These are phyloP conservation scores for Alloteropsis angusta DNA, from an alignment of 202 grass and related monocot species.

Conservation along the genomic window DNA sequence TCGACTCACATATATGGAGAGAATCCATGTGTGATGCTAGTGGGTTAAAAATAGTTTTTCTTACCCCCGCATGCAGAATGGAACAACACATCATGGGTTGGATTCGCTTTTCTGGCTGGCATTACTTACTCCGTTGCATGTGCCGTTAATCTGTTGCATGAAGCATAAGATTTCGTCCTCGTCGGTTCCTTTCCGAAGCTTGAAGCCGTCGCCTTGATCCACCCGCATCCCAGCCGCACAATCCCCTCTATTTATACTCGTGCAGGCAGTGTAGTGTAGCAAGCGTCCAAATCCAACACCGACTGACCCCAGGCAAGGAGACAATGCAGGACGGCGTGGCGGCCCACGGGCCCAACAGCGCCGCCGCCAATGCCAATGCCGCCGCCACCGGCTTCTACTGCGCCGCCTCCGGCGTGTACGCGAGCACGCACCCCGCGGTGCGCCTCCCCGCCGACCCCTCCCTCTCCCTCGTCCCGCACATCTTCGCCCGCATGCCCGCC, in stretches of 20 bases:
- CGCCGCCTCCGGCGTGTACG: slow-evolving; percentile 49
- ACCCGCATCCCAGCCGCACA: not conserved
- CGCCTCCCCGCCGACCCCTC: slow-evolving; percentile 38
- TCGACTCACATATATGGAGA: too few species aligned
- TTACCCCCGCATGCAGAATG: not conserved
- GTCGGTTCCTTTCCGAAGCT: not conserved
- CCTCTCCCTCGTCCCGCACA: slow-evolving; percentile 58
- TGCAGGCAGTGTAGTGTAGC: not conserved
- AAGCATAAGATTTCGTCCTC: not conserved
- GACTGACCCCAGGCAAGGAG: not conserved
- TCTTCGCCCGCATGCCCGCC: slow-evolving; percentile 44
- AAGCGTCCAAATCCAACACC: too few species aligned
- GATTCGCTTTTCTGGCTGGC: not conserved
- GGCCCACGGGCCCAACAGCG: not conserved
- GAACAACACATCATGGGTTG: not conserved
- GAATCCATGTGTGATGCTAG: too few species aligned
- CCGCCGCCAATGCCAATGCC: not conserved
- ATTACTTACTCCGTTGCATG: not conserved
- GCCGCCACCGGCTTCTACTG: slow-evolving; percentile 31
- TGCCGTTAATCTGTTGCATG: not conserved
- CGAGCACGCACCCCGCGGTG: slow-evolving; percentile 35
- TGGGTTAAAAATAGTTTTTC: too few species aligned
- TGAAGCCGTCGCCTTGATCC: slow-evolving; percentile 1
- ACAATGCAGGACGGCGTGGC: slow-evolving; percentile 12
- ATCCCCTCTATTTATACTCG: not conserved